phyloP scores from a whole-genome alignment of 495 filamentous ascomycete species.

The Daldinia concentrica region DNA sequence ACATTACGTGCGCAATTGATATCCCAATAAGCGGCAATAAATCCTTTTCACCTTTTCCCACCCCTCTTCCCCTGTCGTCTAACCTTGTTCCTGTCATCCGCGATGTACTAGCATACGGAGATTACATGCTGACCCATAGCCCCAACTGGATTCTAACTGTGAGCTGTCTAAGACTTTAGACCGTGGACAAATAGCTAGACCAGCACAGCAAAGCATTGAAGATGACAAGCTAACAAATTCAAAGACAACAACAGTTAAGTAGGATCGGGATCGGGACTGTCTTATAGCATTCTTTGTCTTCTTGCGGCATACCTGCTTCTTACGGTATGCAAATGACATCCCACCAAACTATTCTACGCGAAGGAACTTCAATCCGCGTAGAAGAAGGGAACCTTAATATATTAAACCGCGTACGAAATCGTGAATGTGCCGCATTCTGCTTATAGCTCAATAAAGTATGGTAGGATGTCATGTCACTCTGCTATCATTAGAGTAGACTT shows the following conservation, averaged over 20 bases:
- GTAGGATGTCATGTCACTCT: slow-evolving; percentile 39
- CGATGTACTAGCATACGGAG: slow-evolving; percentile 43
- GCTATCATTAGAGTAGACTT: slow-evolving; percentile 18
- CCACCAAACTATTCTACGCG: slow-evolving; percentile 15
- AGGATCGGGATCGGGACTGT: slow-evolving; percentile 32
- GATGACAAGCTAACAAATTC: slow-evolving; percentile 23
- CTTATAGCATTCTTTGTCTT: slow-evolving; percentile 36
- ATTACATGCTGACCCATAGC: slow-evolving; percentile 41
- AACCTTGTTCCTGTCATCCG: slow-evolving; percentile 39
- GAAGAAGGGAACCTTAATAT: slow-evolving; percentile 13
- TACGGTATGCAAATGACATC: slow-evolving; percentile 19
- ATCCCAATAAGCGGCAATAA: slow-evolving; percentile 35
- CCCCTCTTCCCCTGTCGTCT: slow-evolving; percentile 25
- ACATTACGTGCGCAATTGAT: slow-evolving; percentile 10
- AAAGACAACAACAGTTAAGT: slow-evolving; percentile 34
- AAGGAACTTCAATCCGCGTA: slow-evolving; percentile 13
- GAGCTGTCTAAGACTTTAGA: slow-evolving; percentile 38
- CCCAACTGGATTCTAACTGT: slow-evolving; percentile 28
- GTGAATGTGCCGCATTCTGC: slow-evolving; percentile 18
- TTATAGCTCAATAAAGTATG: slow-evolving; percentile 16
- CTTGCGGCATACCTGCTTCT: slow-evolving; percentile 14
- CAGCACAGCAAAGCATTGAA: slow-evolving; percentile 25
- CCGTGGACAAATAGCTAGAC: slow-evolving; percentile 23
- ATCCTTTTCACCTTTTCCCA: slow-evolving; percentile 20
- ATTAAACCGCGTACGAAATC: slow-evolving; percentile 18